These are phyloP conservation scores for Naganishia randhawae DNA, from an alignment of 768 basidiomycete genomes.

Conservation along the genomic window DNA sequence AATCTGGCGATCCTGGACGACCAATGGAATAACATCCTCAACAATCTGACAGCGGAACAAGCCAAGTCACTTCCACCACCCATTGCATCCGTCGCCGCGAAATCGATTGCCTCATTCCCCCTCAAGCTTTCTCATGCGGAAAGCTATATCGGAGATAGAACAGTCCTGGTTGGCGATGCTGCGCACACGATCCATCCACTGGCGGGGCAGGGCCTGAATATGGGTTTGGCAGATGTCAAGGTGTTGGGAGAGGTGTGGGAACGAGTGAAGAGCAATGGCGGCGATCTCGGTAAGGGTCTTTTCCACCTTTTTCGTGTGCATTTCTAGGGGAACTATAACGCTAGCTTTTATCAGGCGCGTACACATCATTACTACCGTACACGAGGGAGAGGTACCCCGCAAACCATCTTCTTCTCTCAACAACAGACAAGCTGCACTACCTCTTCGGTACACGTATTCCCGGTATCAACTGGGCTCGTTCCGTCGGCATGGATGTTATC, in stretches of 20 bases:
- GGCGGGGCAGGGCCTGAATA: constrained; percentile 91
- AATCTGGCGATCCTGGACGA: constrained; percentile 4
- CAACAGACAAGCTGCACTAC: constrained; percentile 84
- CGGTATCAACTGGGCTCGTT: constrained; percentile 79
- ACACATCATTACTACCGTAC: constrained; percentile 71
- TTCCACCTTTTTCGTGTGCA: not conserved
- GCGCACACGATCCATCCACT: constrained; percentile 93
- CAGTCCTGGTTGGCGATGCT: constrained; percentile 89
- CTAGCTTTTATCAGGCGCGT: constrained; percentile 57
- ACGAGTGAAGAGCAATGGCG: constrained; percentile 60
- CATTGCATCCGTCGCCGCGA: constrained; percentile 65
- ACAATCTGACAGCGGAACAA: constrained; percentile 7
- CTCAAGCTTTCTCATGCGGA: constrained; percentile 81
- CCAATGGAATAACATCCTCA: constrained; percentile 12
- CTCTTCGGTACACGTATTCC: constrained; percentile 67
- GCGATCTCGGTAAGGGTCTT: constrained; percentile 68
- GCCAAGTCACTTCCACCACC: constrained; percentile 63
- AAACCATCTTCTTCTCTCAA: constrained; percentile 80
- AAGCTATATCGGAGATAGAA: constrained; percentile 73
- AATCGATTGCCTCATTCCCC: constrained; percentile 83
- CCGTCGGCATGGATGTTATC: constrained; percentile 79
- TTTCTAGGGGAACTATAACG: not conserved
- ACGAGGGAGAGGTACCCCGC: constrained; percentile 73
- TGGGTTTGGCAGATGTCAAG: constrained; percentile 84
- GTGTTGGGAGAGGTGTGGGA: constrained; percentile 66